phyloP scores from a whole-genome alignment of 495 filamentous ascomycete species.

The Talaromyces stipitatus region DNA sequence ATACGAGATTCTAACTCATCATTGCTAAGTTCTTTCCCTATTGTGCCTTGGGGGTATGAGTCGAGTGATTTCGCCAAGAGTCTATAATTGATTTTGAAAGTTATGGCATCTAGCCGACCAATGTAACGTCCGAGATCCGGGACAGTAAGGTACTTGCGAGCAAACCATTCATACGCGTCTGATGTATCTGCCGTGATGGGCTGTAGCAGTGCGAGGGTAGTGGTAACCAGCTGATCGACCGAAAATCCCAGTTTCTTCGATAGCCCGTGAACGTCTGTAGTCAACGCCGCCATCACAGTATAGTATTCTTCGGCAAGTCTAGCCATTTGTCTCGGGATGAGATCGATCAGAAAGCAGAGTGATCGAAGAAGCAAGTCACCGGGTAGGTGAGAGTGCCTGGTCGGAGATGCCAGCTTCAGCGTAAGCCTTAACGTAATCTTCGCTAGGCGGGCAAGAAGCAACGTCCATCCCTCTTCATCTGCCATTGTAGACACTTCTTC shows the following conservation, averaged over 20 bases:
- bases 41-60: slow-evolving; percentile 8
- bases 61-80: slow-evolving; percentile 43
- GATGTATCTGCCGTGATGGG: slow-evolving; percentile 39
- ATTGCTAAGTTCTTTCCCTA: background rate
- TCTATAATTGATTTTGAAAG: slow-evolving; percentile 45
- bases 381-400: slow-evolving; percentile 13
- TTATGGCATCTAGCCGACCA: slow-evolving; percentile 38
- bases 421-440: slow-evolving; percentile 36
- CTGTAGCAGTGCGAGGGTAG: slow-evolving; percentile 41
- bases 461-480: slow-evolving; percentile 39
- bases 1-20: slow-evolving; percentile 38
- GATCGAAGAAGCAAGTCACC: slow-evolving; percentile 31
- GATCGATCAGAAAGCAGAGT: slow-evolving; percentile 27
- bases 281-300: slow-evolving; percentile 32
- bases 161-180: slow-evolving; percentile 52
- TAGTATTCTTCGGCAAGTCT: slow-evolving; percentile 35
- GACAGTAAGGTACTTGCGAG: slow-evolving; percentile 43
- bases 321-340: slow-evolving; percentile 44
- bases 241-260: slow-evolving; percentile 12
- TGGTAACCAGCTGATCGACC: slow-evolving; percentile 20
- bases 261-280: slow-evolving; percentile 20
- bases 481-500: slow-evolving; percentile 29
- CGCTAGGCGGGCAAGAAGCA: slow-evolving; percentile 39
- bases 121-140: slow-evolving; percentile 34
- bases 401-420: slow-evolving; percentile 17